Percentiles rank a stretch among this genome's conserved stretches.
Conservation (phyloP, 805 yeast species). For the Blastobotrys americana region DNA sequence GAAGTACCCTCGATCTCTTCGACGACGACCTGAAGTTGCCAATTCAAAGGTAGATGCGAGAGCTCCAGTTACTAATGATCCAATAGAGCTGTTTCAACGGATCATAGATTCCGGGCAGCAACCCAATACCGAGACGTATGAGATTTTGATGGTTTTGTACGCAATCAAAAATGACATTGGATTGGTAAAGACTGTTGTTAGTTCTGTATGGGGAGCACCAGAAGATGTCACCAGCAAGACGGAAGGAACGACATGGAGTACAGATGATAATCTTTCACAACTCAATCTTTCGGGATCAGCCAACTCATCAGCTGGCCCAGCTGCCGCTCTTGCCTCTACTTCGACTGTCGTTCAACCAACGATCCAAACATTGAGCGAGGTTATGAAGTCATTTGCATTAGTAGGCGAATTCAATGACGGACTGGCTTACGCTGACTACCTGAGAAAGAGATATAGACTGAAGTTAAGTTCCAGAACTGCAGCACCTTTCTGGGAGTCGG, state of each 20-base stretch:
- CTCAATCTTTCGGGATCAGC: no score
- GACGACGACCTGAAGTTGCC: background rate
- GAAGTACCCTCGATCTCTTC: background rate
- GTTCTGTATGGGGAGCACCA: constrained; percentile 26
- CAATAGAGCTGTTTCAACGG: constrained; percentile 20
- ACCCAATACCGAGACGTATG: constrained; percentile 30
- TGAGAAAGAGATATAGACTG: constrained; percentile 15
- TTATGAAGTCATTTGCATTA: constrained; percentile 24
- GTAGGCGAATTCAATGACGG: constrained; percentile 23
- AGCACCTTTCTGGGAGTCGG: constrained; percentile 20
- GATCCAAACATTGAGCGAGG: constrained; percentile 19
- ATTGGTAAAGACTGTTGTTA: constrained; percentile 18
- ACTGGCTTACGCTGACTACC: constrained; percentile 13
- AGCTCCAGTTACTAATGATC: constrained; percentile 17
- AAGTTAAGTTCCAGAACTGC: constrained; percentile 15
- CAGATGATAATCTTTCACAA: no score
- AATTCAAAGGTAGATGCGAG: constrained; percentile 1
- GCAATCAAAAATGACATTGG: constrained; percentile 25
- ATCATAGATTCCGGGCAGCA: constrained; percentile 26
- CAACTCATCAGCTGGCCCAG: no score
- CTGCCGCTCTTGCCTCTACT: no score
- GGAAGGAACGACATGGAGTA: background rate
- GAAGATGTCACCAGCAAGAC: constrained; percentile 6
- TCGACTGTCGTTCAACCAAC: constrained; percentile 19
- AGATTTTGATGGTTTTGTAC: constrained; percentile 26